Conservation (phyloP, 805 yeast species). For the Cyberlindnera mycetangii region DNA sequence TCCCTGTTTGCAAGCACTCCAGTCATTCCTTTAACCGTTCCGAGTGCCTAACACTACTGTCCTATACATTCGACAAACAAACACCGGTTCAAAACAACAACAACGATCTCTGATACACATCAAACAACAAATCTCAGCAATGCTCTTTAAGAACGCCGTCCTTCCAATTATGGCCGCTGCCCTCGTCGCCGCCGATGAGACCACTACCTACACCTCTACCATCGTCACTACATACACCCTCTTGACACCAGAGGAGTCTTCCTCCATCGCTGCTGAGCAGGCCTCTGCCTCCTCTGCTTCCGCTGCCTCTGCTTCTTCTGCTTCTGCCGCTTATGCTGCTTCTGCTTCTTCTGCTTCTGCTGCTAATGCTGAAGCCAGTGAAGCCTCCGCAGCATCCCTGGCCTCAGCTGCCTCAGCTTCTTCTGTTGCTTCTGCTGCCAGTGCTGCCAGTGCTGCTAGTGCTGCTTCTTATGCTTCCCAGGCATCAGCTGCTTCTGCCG, state of each 20-base stretch:
- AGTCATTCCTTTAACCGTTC: constrained; percentile 31
- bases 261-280: constrained; percentile 12
- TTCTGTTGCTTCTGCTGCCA: constrained; percentile 6
- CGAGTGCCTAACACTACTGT: constrained; percentile 23
- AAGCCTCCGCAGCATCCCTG: constrained; percentile 17
- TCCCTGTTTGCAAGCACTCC: constrained; percentile 23
- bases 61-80: not conserved
- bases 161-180: constrained; percentile 28
- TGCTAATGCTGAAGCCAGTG: constrained; percentile 22
- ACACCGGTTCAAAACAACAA: not conserved
- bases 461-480: constrained; percentile 23
- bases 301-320: constrained; percentile 23
- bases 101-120: not conserved
- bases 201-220: constrained; percentile 38
- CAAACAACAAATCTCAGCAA: constrained; percentile 7
- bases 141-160: constrained; percentile 24
- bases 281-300: constrained; percentile 17
- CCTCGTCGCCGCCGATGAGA: constrained; percentile 34
- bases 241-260: constrained; percentile 28
- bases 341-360: constrained; percentile 18
- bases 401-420: constrained; percentile 20
- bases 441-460: constrained; percentile 15
- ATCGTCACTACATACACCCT: constrained; percentile 33
- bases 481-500: constrained; percentile 23
- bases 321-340: constrained; percentile 13